Evolutionary conservation across 768 basidiomycete genomes (phyloP), one percentile per base, ranked within the genome.

Genomic region (Dacryopinax primogenitus): DNA sequence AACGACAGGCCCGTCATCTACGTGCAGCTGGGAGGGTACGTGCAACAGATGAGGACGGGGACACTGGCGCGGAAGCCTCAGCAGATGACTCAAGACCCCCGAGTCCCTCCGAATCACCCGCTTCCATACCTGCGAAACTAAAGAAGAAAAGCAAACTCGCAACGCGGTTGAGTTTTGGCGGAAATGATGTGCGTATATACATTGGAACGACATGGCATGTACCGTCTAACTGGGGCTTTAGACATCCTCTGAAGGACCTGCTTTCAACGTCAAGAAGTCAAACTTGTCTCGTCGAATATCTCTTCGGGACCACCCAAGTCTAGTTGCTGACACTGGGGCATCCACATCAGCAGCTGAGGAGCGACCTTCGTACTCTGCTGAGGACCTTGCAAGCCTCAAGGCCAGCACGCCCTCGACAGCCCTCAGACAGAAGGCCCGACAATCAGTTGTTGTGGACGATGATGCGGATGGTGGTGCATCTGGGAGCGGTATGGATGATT

Each of bases 191-290:
- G 63, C 62, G 66, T 58, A 39, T 67, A 68, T 51, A 77, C 71
- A 66, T 72, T 66, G 51, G 67, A 64, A 67, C 66, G 67, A 62
- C 68, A 41, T 36, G 1, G 37, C 34, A 64, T 16, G 6, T 30
- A 70, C 73, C 67, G 76, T 77, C 69, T 79, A 74, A 37, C 51
- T 7, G 44, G 44, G 30, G 45, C 63, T 47, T 66, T 41, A 36
- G 58, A 64, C 63, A 88, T 84, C n/a, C n/a, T n/a, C n/a, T n/a
- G 81, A 81, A 70, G 80, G 78, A 12, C 81, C 80, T 37, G 83
- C 80, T 0, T 91, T 92, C 72, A 80, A 87, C 77, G 77, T 92
- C 18, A 92, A 90, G 73, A 92, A 90, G 75, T 90, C 88, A 1
- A 86, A 74, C 63, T 77, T 92, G 45, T 30, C 66, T 32, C 45